Evolutionary conservation across 371 early-diverging fungal species (phyloP), one percentile per base, ranked within the genome.

Genomic region (Lichtheimia hyalospora): DNA sequence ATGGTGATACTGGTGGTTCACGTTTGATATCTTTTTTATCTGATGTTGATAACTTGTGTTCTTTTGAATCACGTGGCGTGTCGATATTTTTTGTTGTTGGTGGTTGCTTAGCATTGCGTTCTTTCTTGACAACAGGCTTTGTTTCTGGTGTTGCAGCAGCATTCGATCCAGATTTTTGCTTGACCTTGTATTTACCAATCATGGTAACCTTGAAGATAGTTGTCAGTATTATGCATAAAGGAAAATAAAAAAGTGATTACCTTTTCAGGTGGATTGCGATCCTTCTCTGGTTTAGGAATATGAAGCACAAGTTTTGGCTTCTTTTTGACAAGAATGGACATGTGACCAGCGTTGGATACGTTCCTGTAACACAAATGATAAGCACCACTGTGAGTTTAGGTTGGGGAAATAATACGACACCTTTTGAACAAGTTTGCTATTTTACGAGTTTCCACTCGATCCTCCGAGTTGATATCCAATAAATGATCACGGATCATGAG

Each of bases 381-480:
- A 46, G 46, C 21, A 34, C 34, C 34, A 34, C 6, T 46, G 46
- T 21, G 6, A 18, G 44, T 44, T n/a, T n/a, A 13, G 0, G 46
- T 1, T 14, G 46, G 5, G 18, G 18, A 12, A 46, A 46, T 2
- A 46, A n/a, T 1, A 46, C 18, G 18, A n/a, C 12, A 46, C 46
- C 21, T 46, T 46, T 46, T 46, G n/a, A 46, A 23, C 56, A 55
- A 55, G 14, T 21, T 43, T 23, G 56, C 43, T 25, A 55, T 55
- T 24, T 42, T 55, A 27, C 56, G 56, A n/a, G 56, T 43, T 15
- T 53, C 53, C 40, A 53, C 53, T 0, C n/a, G 16, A 53, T 53
- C 53, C 34, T 34, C 34, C 34, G 34, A 34, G 23, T 53, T n/a
- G 40, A 40, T 10, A 40, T 53, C 53, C 53, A 53, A 10, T 18